Conservation (phyloP, 257 asterid species). For the Solanum medicagineum region DNA sequence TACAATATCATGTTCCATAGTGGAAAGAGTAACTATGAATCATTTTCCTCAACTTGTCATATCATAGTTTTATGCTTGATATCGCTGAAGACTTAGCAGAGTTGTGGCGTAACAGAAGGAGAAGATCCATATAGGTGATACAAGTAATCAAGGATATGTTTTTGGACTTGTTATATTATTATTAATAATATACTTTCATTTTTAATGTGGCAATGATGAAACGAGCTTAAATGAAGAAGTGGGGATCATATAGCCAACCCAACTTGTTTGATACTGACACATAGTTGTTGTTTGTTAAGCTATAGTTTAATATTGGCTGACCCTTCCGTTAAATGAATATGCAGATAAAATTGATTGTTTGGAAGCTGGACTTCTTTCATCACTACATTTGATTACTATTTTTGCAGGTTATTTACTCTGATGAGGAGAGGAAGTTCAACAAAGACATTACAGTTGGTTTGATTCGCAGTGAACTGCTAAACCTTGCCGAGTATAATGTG, state of each 20-base stretch:
- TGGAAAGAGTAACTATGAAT: not conserved
- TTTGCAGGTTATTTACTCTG: conserved; percentile 82
- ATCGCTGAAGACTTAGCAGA: not conserved
- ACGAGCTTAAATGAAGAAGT: not conserved
- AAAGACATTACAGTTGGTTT: conserved; percentile 80
- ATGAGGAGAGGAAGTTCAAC: conserved; percentile 83
- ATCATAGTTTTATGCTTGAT: not conserved
- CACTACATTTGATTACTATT: not conserved
- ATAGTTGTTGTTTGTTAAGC: not conserved
- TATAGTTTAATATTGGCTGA: not conserved
- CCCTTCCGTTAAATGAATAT: not conserved
- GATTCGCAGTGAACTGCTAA: conserved; percentile 65
- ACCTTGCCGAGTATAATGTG: conserved; percentile 87
- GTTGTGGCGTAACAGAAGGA: not conserved
- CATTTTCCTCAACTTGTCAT: not conserved
- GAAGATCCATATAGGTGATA: not conserved
- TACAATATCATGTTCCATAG: not conserved
- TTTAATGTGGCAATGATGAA: not conserved
- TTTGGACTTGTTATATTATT: not conserved
- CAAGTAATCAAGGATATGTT: not conserved
- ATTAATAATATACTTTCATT: not conserved
- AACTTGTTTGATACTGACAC: not conserved
- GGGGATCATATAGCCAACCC: not conserved
- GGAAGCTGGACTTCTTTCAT: not conserved
- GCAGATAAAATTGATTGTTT: not conserved